A percentile compares a stretch with the other conserved stretches of the same genome.
Conservation (phyloP, 2,329 filamentous ascomycete genomes). For the Botrytis cinerea region DNA sequence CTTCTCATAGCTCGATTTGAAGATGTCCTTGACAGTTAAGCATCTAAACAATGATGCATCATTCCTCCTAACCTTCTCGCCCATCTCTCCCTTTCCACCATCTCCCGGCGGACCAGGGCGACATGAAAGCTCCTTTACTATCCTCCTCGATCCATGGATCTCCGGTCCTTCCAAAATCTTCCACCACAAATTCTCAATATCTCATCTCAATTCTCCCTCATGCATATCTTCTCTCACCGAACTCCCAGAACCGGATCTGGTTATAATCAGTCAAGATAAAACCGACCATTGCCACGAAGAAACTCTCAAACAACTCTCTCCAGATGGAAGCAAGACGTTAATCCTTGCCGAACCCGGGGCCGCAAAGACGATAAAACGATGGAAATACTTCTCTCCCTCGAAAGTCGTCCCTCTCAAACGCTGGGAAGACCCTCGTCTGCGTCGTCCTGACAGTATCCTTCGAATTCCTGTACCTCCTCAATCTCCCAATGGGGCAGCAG, state of each 20-base stretch:
- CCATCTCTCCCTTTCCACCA: constrained; percentile 44
- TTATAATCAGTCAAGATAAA: constrained; percentile 62
- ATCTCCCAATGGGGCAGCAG: constrained; percentile 53
- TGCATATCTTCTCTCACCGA: constrained; percentile 59
- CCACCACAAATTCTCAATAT: constrained; percentile 61
- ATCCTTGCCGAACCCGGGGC: constrained; percentile 67
- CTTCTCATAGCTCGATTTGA: constrained; percentile 27
- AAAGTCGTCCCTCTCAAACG: constrained; percentile 49
- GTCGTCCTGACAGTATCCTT: constrained; percentile 36
- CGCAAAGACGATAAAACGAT: constrained; percentile 64
- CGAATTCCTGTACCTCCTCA: constrained; percentile 57
- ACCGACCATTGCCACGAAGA: constrained; percentile 71
- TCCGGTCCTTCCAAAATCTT: constrained; percentile 60
- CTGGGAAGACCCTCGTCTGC: constrained; percentile 48
- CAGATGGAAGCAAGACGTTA: constrained; percentile 54
- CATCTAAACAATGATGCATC: constrained; percentile 66
- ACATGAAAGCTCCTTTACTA: constrained; percentile 57
- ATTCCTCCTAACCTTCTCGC: constrained; percentile 62
- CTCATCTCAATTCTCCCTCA: constrained; percentile 55
- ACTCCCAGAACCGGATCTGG: constrained; percentile 55
- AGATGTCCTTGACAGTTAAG: constrained; percentile 64
- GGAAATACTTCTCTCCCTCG: constrained; percentile 65
- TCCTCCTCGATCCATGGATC: constrained; percentile 74
- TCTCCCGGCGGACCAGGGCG: constrained; percentile 34
- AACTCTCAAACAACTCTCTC: constrained; percentile 65